These are phyloP conservation scores for Carex kokanica DNA, from an alignment of 176 grass and related monocot species.

Conservation along the genomic window DNA sequence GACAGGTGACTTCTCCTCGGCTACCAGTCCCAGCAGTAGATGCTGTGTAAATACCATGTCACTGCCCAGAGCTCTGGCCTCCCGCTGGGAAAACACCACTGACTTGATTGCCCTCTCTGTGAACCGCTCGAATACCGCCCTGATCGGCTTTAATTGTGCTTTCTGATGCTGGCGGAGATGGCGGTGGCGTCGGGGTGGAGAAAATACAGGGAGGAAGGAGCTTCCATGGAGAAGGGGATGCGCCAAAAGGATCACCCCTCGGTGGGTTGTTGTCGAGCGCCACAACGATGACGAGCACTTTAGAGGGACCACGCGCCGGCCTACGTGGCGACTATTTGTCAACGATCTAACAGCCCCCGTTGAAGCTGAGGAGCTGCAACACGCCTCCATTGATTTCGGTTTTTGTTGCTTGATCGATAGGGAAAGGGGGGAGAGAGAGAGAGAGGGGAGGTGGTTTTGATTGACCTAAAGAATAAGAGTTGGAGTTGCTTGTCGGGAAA, in stretches of 20 bases:
- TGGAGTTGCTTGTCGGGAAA: constrained; percentile 20
- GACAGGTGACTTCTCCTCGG: constrained; percentile 54
- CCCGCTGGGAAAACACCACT: constrained; percentile 72
- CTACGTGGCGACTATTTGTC: not conserved
- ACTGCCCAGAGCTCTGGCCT: constrained; percentile 64
- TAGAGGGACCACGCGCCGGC: not conserved
- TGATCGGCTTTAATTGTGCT: constrained; percentile 13
- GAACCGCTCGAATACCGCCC: constrained; percentile 84
- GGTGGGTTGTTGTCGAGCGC: not conserved
- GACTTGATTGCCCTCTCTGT: constrained; percentile 75
- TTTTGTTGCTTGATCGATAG: not conserved
- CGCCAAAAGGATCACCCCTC: not conserved
- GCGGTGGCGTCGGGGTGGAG: not conserved
- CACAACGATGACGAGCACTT: not conserved
- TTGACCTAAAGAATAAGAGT: not conserved
- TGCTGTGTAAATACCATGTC: constrained; percentile 69
- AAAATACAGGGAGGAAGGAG: constrained; percentile 9
- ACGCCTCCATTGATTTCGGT: constrained; percentile 30
- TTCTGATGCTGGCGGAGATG: not conserved
- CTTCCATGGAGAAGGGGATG: constrained; percentile 10
- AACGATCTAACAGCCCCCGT: not conserved
- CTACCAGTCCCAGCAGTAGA: constrained; percentile 80
- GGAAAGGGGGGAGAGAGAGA: not conserved
- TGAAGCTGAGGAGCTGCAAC: constrained; percentile 29
- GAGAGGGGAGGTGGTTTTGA: not conserved